Percentiles rank a stretch among this genome's conserved stretches.
phyloP scores from a whole-genome alignment of 2,329 filamentous ascomycete species.

The Alternaria arbusti region DNA sequence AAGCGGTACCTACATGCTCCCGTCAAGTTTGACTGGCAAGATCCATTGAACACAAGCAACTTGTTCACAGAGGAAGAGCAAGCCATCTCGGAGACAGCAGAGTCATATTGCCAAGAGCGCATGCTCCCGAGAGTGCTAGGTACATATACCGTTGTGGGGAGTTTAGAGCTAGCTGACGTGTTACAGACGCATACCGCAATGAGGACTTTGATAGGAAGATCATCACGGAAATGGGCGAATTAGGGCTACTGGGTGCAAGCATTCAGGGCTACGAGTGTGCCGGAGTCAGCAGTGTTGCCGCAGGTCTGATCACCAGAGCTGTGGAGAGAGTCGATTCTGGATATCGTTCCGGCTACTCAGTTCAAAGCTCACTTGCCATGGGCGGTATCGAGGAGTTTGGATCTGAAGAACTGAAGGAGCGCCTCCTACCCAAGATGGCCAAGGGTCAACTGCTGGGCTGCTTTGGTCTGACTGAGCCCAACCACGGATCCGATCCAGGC shows the following conservation, averaged over 20 bases:
- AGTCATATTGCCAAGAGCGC: slow-evolving; percentile 91
- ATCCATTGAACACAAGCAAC: slow-evolving; percentile 77
- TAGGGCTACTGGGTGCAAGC: slow-evolving; percentile 85
- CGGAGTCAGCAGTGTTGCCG: slow-evolving; percentile 84
- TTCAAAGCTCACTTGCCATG: slow-evolving; percentile 93
- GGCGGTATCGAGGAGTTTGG: slow-evolving; percentile 89
- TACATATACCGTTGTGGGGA: slow-evolving; percentile 49
- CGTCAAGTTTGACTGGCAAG: slow-evolving; percentile 82
- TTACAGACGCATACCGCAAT: slow-evolving; percentile 79
- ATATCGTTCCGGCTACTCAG: slow-evolving; percentile 91
- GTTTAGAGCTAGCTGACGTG: slow-evolving; percentile 13
- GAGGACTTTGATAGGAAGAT: slow-evolving; percentile 88
- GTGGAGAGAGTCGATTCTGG: slow-evolving; percentile 91
- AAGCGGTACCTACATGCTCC: slow-evolving; percentile 53
- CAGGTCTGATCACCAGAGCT: slow-evolving; percentile 87
- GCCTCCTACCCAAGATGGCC: slow-evolving; percentile 79
- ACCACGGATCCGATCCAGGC: slow-evolving; percentile 89
- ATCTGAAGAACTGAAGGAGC: slow-evolving; percentile 84
- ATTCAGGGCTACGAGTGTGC: slow-evolving; percentile 90
- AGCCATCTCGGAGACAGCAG: slow-evolving; percentile 87
- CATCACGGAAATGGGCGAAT: slow-evolving; percentile 87
- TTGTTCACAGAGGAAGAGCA: slow-evolving; percentile 89
- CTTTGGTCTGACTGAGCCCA: slow-evolving; percentile 90
- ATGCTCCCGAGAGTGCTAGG: slow-evolving; percentile 85
- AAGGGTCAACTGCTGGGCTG: slow-evolving; percentile 83